Percentiles rank a stretch among this genome's conserved stretches.
Evolutionary conservation across 1,139 yeast genomes (phyloP).

Genomic region (Suhomyces atakaporum): DNA sequence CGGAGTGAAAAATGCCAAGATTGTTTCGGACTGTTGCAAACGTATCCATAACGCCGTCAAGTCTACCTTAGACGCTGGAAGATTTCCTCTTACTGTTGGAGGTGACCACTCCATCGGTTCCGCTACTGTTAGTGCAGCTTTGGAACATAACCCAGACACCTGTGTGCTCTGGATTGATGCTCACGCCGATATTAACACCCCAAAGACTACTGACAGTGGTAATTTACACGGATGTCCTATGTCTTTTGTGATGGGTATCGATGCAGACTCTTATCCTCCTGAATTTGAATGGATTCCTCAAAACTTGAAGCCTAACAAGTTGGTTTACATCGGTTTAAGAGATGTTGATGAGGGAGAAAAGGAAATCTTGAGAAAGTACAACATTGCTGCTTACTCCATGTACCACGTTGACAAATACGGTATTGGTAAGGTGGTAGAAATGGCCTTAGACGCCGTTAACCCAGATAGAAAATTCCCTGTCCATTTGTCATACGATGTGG

Average conservation of each 20-base stretch:
- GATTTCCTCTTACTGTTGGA: conserved; percentile 83
- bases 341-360: conserved; percentile 91
- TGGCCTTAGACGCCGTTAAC: conserved; percentile 81
- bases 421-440: conserved; percentile 84
- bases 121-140: conserved; percentile 86
- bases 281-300: conserved; percentile 80
- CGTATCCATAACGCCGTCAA: conserved; percentile 64
- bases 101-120: conserved; percentile 98
- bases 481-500: conserved; percentile 93
- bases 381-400: conserved; percentile 90
- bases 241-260: conserved; percentile 82
- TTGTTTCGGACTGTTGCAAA: conserved; percentile 75
- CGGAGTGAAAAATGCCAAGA: conserved; percentile 71
- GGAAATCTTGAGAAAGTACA: conserved; percentile 64
- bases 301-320: conserved; percentile 62
- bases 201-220: conserved; percentile 83
- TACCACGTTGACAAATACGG: conserved; percentile 95
- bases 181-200: conserved; percentile 94
- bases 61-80: conserved; percentile 45
- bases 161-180: conserved; percentile 97
- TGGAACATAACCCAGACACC: conserved; percentile 79
- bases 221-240: conserved; percentile 97
- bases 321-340: conserved; percentile 92
- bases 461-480: conserved; percentile 76
- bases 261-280: conserved; percentile 63